Evolutionary conservation across 306 rosid species (phyloP).

Genomic region (Phaseolus lunatus): DNA sequence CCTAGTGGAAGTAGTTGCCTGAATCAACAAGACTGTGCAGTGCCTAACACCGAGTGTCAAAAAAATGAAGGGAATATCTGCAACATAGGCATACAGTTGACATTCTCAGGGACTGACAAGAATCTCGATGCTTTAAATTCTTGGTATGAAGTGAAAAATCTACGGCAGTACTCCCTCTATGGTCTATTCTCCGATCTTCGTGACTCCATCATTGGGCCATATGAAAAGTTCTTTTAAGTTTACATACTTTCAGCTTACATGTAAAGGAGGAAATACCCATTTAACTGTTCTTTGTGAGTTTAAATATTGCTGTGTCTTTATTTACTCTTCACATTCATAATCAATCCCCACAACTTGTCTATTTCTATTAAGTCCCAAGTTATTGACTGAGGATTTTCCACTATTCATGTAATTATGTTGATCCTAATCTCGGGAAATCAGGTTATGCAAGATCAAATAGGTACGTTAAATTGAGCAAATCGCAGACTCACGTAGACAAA

Average conservation of each 20-base stretch:
- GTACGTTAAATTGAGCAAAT: conserved; percentile 6
- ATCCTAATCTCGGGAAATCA: conserved; percentile 31
- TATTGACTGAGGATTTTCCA: conserved; percentile 6
- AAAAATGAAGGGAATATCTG: conserved; percentile 63
- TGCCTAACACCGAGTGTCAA: conserved; percentile 64
- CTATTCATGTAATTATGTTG: conserved; percentile 23
- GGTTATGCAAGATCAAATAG: background rate
- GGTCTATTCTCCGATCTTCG: conserved; percentile 63
- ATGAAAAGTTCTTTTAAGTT: conserved; percentile 25
- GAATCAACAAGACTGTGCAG: conserved; percentile 75
- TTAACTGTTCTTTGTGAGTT: conserved; percentile 11
- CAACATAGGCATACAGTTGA: conserved; percentile 72
- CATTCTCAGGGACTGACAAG: conserved; percentile 91
- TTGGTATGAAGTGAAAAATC: conserved; percentile 81
- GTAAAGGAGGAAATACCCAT: conserved; percentile 16
- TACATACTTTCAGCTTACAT: background rate
- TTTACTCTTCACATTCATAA: conserved; percentile 21
- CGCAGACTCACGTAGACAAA: background rate
- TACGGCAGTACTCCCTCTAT: conserved; percentile 67
- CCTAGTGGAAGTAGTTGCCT: conserved; percentile 62
- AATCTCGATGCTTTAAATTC: conserved; percentile 79
- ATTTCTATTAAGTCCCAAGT: conserved; percentile 14
- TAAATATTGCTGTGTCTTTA: background rate
- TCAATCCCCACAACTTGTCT: conserved; percentile 1
- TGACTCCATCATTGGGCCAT: conserved; percentile 53